phyloP scores from a whole-genome alignment of 208 protist species.

The Endotrypanum monterogeii region DNA sequence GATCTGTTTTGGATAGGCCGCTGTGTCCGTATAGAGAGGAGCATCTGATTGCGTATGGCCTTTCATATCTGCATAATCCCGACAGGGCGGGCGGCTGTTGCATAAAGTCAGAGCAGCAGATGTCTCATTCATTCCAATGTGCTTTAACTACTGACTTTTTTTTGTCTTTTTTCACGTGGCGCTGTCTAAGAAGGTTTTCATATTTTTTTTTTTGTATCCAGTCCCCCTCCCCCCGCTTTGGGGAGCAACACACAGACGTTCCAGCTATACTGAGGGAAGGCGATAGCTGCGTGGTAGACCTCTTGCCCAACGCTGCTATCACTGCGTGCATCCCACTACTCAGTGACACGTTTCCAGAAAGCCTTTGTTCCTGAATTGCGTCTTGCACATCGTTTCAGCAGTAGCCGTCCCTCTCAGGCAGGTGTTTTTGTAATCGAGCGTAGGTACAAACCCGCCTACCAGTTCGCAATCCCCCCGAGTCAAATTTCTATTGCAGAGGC shows the following conservation, averaged over 20 bases:
- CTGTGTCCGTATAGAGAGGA: background rate
- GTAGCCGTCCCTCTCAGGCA: background rate
- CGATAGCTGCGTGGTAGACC: slow-evolving; percentile 7
- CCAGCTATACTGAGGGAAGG: slow-evolving; percentile 10
- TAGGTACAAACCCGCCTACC: background rate
- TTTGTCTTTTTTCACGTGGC: slow-evolving; percentile 9
- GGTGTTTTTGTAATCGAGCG: background rate
- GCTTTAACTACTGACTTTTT: slow-evolving; percentile 6
- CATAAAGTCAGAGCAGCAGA: background rate
- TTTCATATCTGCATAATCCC: background rate
- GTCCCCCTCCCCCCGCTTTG: background rate
- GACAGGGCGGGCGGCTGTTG: background rate
- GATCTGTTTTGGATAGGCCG: background rate
- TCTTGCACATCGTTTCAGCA: slow-evolving; percentile 7
- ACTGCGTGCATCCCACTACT: slow-evolving; percentile 1
- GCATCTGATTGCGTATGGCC: too few species aligned
- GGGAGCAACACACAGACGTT: background rate
- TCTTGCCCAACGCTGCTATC: slow-evolving; percentile 11
- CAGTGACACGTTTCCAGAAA: slow-evolving; percentile 8
- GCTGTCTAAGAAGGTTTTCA: slow-evolving; percentile 10
- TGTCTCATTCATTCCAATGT: background rate
- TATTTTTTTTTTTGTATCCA: background rate
- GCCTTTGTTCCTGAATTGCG: slow-evolving; percentile 13
- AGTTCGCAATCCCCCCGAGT: background rate
- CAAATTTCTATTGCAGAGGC: background rate